These are phyloP conservation scores for Erigeron philadelphicus DNA, from an alignment of 140 eudicot species.

Conservation along the genomic window DNA sequence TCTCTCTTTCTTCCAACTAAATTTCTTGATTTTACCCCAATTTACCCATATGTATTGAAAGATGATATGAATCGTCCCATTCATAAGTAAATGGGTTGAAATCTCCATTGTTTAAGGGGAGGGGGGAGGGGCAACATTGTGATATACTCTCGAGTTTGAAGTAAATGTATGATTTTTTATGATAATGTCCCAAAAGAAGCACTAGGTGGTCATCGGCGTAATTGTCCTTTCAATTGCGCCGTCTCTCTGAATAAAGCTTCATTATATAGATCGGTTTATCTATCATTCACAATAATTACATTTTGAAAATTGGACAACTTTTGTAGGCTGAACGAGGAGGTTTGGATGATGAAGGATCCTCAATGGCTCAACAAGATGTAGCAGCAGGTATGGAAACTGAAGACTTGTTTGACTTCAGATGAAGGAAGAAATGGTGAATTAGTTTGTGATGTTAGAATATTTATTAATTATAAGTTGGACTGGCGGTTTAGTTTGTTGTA, in stretches of 20 bases:
- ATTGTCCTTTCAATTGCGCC: not conserved
- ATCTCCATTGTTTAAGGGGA: too few relatives aligned
- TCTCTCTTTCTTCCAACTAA: too few relatives aligned
- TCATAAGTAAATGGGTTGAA: too few relatives aligned
- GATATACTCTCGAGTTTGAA: not conserved
- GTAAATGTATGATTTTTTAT: not conserved
- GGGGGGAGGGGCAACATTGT: not conserved
- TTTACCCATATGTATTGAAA: too few relatives aligned
- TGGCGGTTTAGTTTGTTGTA: slow-evolving; percentile 9
- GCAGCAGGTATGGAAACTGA: slow-evolving; percentile 40
- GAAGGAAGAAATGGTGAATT: slow-evolving; percentile 1
- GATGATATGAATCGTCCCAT: too few relatives aligned
- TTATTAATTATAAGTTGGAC: not conserved
- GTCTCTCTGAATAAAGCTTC: not conserved
- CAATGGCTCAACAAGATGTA: slow-evolving; percentile 23
- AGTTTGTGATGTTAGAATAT: not conserved
- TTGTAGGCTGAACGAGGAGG: slow-evolving; percentile 66
- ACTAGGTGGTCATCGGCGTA: too few relatives aligned
- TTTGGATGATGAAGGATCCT: slow-evolving; percentile 31
- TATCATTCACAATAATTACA: not conserved
- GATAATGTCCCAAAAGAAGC: not conserved
- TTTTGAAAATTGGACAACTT: not conserved
- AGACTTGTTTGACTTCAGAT: slow-evolving; percentile 19
- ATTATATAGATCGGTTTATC: not conserved
- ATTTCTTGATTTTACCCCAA: too few relatives aligned